phyloP scores from a whole-genome alignment of 768 basidiomycete species.

The Amanita thiersii region DNA sequence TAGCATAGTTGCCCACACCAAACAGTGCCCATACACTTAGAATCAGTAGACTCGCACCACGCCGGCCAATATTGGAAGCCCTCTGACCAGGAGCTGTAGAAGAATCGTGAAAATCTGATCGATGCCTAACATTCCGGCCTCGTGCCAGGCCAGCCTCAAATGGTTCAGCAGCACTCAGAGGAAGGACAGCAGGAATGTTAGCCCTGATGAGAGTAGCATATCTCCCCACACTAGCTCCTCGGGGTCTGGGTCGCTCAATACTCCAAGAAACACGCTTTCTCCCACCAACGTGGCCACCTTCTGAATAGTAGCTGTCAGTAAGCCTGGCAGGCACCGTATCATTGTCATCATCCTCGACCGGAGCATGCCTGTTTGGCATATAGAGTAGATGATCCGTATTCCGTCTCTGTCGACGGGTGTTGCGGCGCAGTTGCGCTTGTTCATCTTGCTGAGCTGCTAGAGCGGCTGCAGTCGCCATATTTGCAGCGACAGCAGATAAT shows the following conservation, averaged over 20 bases:
- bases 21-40: conserved; percentile 72
- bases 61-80: conserved; percentile 57
- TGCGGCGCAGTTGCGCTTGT: conserved; percentile 22
- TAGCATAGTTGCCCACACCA: conserved; percentile 44
- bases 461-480: conserved; percentile 65
- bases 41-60: conserved; percentile 75
- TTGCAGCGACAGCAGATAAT: conserved; percentile 59
- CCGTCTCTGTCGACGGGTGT: conserved; percentile 19
- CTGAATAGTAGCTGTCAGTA: conserved; percentile 74
- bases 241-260: conserved; percentile 37
- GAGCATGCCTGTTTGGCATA: conserved; percentile 11
- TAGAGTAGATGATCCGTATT: conserved; percentile 18
- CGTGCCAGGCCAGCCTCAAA: conserved; percentile 7
- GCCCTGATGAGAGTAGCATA: conserved; percentile 20
- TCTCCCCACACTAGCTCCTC: conserved; percentile 40
- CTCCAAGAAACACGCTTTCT: conserved; percentile 65
- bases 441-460: conserved; percentile 59
- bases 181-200: conserved; percentile 23
- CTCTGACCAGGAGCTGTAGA: conserved; percentile 21
- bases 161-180: conserved; percentile 25
- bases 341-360: conserved; percentile 33
- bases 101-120: conserved; percentile 18
- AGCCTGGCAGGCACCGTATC: conserved; percentile 49
- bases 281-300: conserved; percentile 36
- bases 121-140: conserved; percentile 40